Conservation (phyloP, 805 yeast genomes). For the Ascoidea tarda region DNA sequence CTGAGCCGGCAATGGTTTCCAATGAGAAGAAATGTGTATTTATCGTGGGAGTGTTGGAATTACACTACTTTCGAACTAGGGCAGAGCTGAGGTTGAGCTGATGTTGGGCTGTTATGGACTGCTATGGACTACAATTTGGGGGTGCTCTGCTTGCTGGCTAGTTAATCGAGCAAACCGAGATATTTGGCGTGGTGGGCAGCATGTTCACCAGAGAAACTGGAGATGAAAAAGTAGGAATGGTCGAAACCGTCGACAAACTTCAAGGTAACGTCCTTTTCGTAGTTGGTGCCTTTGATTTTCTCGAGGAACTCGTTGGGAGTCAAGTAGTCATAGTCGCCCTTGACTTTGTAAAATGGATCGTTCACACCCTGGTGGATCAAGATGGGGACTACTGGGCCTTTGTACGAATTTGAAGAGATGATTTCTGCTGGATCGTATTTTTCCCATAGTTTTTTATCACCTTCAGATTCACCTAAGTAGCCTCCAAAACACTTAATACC, state of each 20-base stretch:
- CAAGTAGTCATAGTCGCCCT: slow-evolving; percentile 33
- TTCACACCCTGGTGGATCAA: slow-evolving; percentile 72
- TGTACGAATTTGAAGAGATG: slow-evolving; percentile 34
- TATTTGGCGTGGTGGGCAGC: slow-evolving; percentile 77
- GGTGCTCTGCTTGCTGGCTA: background rate
- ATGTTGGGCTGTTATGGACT: no score
- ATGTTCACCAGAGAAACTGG: slow-evolving; percentile 70
- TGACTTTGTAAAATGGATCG: slow-evolving; percentile 55
- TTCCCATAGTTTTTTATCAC: slow-evolving; percentile 37
- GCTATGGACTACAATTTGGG: no score
- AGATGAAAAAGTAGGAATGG: slow-evolving; percentile 79
- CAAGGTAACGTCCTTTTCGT: slow-evolving; percentile 46
- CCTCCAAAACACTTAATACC: slow-evolving; percentile 74
- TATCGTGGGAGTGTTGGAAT: no score
- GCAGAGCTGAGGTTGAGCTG: no score
- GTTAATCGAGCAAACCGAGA: slow-evolving; percentile 12
- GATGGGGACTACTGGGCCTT: slow-evolving; percentile 25
- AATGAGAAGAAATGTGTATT: no score
- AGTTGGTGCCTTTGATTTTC: slow-evolving; percentile 41
- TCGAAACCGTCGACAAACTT: slow-evolving; percentile 71
- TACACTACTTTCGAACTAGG: no score
- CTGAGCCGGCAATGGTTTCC: no score
- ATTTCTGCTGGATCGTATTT: slow-evolving; percentile 78
- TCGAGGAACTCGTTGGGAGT: slow-evolving; percentile 59
- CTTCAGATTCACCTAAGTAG: slow-evolving; percentile 42